Percentiles rank a stretch among this genome's conserved stretches.
Evolutionary conservation across 106 monocot species (phyloP).

Genomic region (Allium sativum): DNA sequence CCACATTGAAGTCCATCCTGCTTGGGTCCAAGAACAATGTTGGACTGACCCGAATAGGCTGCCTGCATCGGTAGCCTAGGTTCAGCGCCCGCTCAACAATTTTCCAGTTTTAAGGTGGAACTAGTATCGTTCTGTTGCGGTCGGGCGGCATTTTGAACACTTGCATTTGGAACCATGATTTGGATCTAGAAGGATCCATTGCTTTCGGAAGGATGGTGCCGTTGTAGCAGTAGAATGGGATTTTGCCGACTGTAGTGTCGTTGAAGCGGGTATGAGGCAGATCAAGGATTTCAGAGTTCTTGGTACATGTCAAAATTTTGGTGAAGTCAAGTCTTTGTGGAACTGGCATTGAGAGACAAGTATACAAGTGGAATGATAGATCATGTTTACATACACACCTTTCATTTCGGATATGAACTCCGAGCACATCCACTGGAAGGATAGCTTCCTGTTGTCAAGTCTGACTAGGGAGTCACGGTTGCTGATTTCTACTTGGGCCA

Average conservation of each 20-base stretch:
- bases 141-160: slow-evolving; percentile 98
- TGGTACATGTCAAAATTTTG: slow-evolving; percentile 49
- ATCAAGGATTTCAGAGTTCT: slow-evolving; percentile 49
- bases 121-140: slow-evolving; percentile 49
- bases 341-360: slow-evolving; percentile 42
- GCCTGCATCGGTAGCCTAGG: slow-evolving; percentile 55
- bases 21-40: slow-evolving; percentile 44
- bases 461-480: slow-evolving; percentile 53
- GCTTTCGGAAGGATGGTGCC: slow-evolving; percentile 64
- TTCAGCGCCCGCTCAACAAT: slow-evolving; percentile 57
- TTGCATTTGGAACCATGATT: slow-evolving; percentile 76
- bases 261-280: slow-evolving; percentile 39
- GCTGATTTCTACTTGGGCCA: slow-evolving; percentile 58
- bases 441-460: slow-evolving; percentile 80
- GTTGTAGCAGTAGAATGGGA: slow-evolving; percentile 72
- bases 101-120: slow-evolving; percentile 56
- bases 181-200: slow-evolving; percentile 55
- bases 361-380: slow-evolving; percentile 44
- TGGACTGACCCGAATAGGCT: slow-evolving; percentile 52
- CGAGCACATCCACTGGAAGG: slow-evolving; percentile 59
- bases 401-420: slow-evolving; percentile 64
- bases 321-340: slow-evolving; percentile 71
- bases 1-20: slow-evolving; percentile 35
- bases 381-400: slow-evolving; percentile 40
- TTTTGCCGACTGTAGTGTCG: slow-evolving; percentile 43